Conservation (phyloP, 2,329 filamentous ascomycete species). For the Trichophyton equinum region DNA sequence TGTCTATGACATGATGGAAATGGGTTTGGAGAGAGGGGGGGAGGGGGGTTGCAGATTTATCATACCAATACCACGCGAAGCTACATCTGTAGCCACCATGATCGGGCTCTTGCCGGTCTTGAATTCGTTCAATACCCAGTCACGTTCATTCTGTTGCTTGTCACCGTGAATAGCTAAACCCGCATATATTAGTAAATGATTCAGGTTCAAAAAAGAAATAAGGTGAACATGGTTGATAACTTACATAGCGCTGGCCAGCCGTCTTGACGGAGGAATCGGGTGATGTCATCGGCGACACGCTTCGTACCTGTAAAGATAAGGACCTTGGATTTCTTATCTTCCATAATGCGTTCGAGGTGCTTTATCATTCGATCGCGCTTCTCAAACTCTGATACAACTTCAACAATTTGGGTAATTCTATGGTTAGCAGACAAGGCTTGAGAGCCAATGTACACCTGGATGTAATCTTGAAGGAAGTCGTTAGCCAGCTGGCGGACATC, state of each 20-base stretch:
- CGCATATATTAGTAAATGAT: conserved; percentile 20
- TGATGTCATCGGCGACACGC: conserved; percentile 96
- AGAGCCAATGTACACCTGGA: conserved; percentile 97
- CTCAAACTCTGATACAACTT: conserved; percentile 91
- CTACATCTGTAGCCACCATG: conserved; percentile 99
- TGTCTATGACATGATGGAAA: conserved; percentile 3
- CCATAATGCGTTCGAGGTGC: conserved; percentile 96
- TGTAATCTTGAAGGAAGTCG: conserved; percentile 89
- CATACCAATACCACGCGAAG: conserved; percentile 99
- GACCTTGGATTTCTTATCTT: conserved; percentile 87
- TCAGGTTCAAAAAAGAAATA: conserved; percentile 15
- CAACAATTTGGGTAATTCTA: conserved; percentile 93
- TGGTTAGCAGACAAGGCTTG: conserved; percentile 94
- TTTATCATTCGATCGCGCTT: conserved; percentile 97
- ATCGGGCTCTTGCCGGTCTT: conserved; percentile 98
- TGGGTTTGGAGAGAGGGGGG: conserved; percentile 21
- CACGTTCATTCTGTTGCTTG: conserved; percentile 98
- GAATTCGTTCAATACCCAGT: conserved; percentile 99
- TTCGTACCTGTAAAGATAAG: conserved; percentile 78
- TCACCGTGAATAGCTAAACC: conserved; percentile 83
- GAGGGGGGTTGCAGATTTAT: conserved; percentile 47
- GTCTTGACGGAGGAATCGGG: conserved; percentile 90
- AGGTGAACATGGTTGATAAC: conserved; percentile 25
- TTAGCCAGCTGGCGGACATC: conserved; percentile 84
- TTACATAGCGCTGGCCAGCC: conserved; percentile 94